Conservation (phyloP, 371 early-diverging fungal genomes). For the Funneliformis caledonium region DNA sequence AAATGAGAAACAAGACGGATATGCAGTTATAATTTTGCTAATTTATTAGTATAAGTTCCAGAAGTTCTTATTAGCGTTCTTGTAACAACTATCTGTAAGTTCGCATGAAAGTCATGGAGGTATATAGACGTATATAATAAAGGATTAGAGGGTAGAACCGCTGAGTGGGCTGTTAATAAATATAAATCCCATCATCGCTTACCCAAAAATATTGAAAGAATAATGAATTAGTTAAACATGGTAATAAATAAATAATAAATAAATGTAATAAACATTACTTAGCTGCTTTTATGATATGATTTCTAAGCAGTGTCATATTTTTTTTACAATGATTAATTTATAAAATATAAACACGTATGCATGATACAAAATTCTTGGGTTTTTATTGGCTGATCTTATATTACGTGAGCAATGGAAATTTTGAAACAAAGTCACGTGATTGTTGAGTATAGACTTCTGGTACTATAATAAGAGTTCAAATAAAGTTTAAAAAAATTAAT, state of each 20-base stretch:
- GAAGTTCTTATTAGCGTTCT: conserved; percentile 16
- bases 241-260: not conserved
- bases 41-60: conserved; percentile 1
- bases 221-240: not conserved
- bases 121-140: conserved; percentile 19
- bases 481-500: too few species aligned
- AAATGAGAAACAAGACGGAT: conserved; percentile 24
- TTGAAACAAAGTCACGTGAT: too few species aligned
- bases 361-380: too few species aligned
- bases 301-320: too few species aligned
- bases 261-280: not conserved
- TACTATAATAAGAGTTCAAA: too few species aligned
- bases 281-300: not conserved
- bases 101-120: conserved; percentile 15
- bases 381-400: too few species aligned
- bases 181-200: conserved; percentile 24
- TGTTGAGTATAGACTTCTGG: too few species aligned
- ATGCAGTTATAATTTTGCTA: not conserved
- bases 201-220: conserved; percentile 12
- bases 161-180: conserved; percentile 21
- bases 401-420: too few species aligned
- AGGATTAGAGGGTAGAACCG: conserved; percentile 12
- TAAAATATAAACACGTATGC: too few species aligned
- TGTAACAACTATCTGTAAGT: conserved; percentile 4
- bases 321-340: too few species aligned